phyloP scores from a whole-genome alignment of 2,329 filamentous ascomycete genomes.

The Hymenoscyphus scutula region DNA sequence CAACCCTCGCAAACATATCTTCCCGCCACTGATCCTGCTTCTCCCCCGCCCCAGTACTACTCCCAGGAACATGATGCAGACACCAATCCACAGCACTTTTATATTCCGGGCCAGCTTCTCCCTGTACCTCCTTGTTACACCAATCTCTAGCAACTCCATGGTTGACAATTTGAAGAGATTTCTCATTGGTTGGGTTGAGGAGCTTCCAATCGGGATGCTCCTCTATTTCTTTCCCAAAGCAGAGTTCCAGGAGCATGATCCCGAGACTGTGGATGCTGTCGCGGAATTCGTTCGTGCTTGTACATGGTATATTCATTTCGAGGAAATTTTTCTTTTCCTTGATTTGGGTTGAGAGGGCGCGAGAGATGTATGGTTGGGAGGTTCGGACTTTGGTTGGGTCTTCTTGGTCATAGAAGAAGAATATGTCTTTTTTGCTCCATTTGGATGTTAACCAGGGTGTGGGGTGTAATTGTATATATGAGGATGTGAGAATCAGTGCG shows the following conservation, averaged over 20 bases:
- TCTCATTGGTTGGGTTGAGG: background rate
- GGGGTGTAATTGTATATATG: constrained; percentile 20
- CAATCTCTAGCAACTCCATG: constrained; percentile 15
- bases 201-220: constrained; percentile 13
- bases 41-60: constrained; percentile 7
- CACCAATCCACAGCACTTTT: constrained; percentile 20
- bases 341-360: constrained; percentile 7
- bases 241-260: constrained; percentile 22
- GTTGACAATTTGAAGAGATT: constrained; percentile 7
- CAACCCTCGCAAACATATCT: constrained; percentile 20
- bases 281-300: constrained; percentile 10
- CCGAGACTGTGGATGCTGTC: constrained; percentile 18
- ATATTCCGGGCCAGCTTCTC: constrained; percentile 19
- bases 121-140: constrained; percentile 11
- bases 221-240: constrained; percentile 18
- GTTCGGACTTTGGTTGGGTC: constrained; percentile 11
- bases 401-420: constrained; percentile 17
- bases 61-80: constrained; percentile 15
- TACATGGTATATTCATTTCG: background rate
- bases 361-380: constrained; percentile 23
- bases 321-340: background rate
- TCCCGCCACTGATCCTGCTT: constrained; percentile 20
- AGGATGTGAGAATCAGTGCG: constrained; percentile 20
- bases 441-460: constrained; percentile 19
- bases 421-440: constrained; percentile 22